These are phyloP conservation scores for Artomyces pyxidatus DNA, from an alignment of 768 basidiomycete species.

Conservation along the genomic window DNA sequence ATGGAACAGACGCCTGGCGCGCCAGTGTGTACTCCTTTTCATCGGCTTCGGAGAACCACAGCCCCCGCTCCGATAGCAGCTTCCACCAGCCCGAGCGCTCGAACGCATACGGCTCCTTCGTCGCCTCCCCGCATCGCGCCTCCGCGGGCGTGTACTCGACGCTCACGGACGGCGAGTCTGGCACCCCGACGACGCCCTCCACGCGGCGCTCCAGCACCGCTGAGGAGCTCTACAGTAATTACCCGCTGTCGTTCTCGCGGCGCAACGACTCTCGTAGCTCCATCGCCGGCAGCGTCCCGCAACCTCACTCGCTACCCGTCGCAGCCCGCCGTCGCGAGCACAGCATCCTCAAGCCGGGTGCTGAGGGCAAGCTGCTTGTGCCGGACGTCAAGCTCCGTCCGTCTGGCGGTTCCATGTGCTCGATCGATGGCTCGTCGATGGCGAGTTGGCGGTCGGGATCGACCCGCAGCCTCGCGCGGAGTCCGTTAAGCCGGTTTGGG, in stretches of 20 bases:
- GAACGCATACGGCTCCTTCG: conserved; percentile 36
- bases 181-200: conserved; percentile 16
- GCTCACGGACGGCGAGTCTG: conserved; percentile 24
- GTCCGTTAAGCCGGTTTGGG: conserved; percentile 32
- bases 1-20: conserved; percentile 62
- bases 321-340: conserved; percentile 39
- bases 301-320: conserved; percentile 24
- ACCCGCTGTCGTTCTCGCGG: conserved; percentile 47
- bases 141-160: conserved; percentile 44
- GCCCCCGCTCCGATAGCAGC: conserved; percentile 1
- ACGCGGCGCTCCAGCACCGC: conserved; percentile 19
- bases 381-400: conserved; percentile 37
- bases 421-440: conserved; percentile 13
- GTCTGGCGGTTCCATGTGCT: conserved; percentile 22
- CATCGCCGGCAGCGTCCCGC: conserved; percentile 23
- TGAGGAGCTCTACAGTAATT: conserved; percentile 47
- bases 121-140: conserved; percentile 44
- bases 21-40: conserved; percentile 49
- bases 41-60: conserved; percentile 26
- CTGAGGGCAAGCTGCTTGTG: conserved; percentile 57
- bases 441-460: conserved; percentile 17
- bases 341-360: conserved; percentile 47
- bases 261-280: conserved; percentile 44
- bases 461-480: conserved; percentile 22
- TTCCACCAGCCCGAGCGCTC: conserved; percentile 21